A percentile compares a stretch with the other conserved stretches of the same genome.
phyloP scores from a whole-genome alignment of 768 basidiomycete genomes.

The Piloderma croceum region DNA sequence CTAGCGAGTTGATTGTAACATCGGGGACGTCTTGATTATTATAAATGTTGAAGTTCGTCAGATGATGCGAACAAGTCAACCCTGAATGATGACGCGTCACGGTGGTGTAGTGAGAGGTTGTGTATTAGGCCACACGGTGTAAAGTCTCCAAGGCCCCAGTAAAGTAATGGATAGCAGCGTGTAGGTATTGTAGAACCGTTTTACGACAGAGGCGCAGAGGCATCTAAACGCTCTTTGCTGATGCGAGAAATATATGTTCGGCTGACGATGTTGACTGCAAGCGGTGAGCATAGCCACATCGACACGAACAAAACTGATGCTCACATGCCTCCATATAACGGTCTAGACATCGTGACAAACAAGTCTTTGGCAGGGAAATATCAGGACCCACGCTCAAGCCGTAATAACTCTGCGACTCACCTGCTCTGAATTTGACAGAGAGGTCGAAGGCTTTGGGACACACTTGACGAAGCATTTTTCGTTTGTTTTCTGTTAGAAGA shows the following conservation, averaged over 20 bases:
- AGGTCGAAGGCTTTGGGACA: slow-evolving; percentile 65
- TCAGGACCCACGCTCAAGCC: not conserved
- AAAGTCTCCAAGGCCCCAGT: no score
- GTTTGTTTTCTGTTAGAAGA: slow-evolving; percentile 78
- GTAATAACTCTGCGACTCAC: slow-evolving; percentile 30
- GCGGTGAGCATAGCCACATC: not conserved
- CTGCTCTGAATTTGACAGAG: slow-evolving; percentile 69
- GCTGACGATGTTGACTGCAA: slow-evolving; percentile 74
- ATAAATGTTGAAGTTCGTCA: no score
- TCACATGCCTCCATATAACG: slow-evolving; percentile 83
- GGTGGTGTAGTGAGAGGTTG: no score
- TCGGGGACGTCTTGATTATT: no score
- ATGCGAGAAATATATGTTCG: slow-evolving; percentile 59
- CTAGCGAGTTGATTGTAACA: no score
- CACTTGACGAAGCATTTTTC: slow-evolving; percentile 78
- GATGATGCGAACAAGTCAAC: no score
- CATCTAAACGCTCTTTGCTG: no score
- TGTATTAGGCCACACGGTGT: no score
- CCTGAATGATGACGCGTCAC: no score
- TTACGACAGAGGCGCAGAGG: no score
- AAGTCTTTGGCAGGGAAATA: slow-evolving; percentile 43
- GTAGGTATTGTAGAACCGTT: no score
- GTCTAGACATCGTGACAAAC: slow-evolving; percentile 69
- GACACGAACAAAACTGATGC: slow-evolving; percentile 17
- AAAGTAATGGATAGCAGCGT: no score